phyloP scores from a whole-genome alignment of 192 early-diverging fungal species.

The Coemansia sp. region DNA sequence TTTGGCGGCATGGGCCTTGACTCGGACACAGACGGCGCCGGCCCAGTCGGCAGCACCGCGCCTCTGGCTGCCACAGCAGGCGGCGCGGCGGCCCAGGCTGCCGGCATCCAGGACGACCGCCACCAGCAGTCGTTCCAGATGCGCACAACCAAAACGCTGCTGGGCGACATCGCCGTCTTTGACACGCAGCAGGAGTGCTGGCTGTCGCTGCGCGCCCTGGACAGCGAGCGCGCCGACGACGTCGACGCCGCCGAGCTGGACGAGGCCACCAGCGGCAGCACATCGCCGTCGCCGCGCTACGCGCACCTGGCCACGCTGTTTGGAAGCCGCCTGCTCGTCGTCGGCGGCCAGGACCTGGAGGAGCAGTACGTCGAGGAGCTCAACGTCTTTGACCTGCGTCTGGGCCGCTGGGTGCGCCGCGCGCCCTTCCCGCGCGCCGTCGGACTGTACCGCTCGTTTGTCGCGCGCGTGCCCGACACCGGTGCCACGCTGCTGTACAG shows the following conservation, averaged over 20 bases:
- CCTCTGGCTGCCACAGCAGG: not conserved
- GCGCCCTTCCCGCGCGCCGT: slow-evolving; percentile 69
- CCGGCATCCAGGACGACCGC: slow-evolving; percentile 28
- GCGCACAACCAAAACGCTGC: slow-evolving; percentile 55
- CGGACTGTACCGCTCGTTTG: slow-evolving; percentile 75
- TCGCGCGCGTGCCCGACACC: slow-evolving; percentile 56
- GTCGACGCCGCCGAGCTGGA: slow-evolving; percentile 10
- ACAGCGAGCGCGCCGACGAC: not conserved
- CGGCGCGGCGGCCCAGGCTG: not conserved
- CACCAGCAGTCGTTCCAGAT: slow-evolving; percentile 53
- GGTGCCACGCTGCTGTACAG: slow-evolving; percentile 67
- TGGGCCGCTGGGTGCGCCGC: slow-evolving; percentile 63
- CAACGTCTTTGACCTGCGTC: slow-evolving; percentile 70
- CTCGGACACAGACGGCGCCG: slow-evolving; percentile 13
- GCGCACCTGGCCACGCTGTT: slow-evolving; percentile 71
- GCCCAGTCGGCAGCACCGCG: slow-evolving; percentile 2
- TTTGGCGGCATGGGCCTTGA: slow-evolving; percentile 80
- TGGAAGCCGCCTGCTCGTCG: slow-evolving; percentile 58
- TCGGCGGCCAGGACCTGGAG: slow-evolving; percentile 75
- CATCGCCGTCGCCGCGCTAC: slow-evolving; percentile 65
- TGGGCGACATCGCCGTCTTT: slow-evolving; percentile 67
- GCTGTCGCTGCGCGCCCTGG: slow-evolving; percentile 28
- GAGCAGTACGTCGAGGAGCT: slow-evolving; percentile 77
- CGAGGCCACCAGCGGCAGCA: too few relatives aligned
- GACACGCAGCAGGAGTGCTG: slow-evolving; percentile 57